These are phyloP conservation scores for Stenogyne calaminthoides DNA, from an alignment of 305 asterid genomes.

Conservation along the genomic window DNA sequence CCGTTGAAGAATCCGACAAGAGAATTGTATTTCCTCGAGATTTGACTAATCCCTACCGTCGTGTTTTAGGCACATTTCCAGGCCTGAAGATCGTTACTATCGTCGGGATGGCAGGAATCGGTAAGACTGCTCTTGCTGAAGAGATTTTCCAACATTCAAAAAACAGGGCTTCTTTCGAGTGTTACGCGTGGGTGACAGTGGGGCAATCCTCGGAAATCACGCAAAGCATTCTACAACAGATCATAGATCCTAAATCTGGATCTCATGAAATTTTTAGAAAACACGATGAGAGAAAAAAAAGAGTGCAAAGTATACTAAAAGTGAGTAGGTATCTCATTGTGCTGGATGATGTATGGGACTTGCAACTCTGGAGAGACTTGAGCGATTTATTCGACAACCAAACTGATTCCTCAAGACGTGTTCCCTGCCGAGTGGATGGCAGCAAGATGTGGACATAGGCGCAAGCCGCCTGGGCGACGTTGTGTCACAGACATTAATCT, in stretches of 20 bases:
- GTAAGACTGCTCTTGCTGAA: conserved; percentile 13
- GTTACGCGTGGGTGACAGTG: neutral
- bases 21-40: neutral
- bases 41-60: neutral
- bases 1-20: too few relatives aligned
- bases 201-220: neutral
- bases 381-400: neutral
- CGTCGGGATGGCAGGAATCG: conserved; percentile 22
- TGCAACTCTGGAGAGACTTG: neutral
- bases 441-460: neutral
- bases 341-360: conserved; percentile 15
- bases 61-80: neutral
- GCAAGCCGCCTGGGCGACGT: neutral
- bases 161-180: neutral
- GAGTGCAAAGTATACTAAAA: neutral
- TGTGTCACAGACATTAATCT: too few relatives aligned
- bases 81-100: neutral
- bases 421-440: neutral
- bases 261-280: neutral
- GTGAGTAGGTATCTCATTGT: neutral
- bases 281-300: too few relatives aligned
- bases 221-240: neutral
- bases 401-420: neutral
- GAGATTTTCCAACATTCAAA: neutral
- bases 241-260: neutral